Evolutionary conservation across 2,329 filamentous ascomycete genomes (phyloP), one percentile per base, ranked within the genome.

Genomic region (Akanthomyces dipterigenus): DNA sequence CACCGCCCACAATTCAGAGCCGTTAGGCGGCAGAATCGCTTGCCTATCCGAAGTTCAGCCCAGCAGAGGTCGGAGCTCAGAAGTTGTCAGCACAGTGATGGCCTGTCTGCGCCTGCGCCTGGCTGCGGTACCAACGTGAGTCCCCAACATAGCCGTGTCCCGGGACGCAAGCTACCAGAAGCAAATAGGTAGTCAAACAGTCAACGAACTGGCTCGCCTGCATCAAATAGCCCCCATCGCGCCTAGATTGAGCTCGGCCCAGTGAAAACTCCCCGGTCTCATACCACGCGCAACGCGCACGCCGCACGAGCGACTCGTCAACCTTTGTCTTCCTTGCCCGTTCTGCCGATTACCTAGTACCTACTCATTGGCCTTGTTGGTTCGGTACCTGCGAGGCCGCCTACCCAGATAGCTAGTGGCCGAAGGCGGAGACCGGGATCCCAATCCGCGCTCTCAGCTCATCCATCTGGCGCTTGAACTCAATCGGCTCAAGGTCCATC

Each of bases 41-140:
- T 16, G 38, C 24, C 38, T 46, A 55, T 20, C 57, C 57, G 49
- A 60, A 34, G 40, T 60, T 60, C 36, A 46, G 40, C 57, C 57
- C 14, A 26, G 3, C 20, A 26, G 18, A 36, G 20, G 3, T 48
- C 28, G 40, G n/a, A 55, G n/a, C n/a, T n/a, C n/a, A n/a, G n/a
- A n/a, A n/a, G 28, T 34, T 40, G 54, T 55, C 55, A 58, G 34
- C 34, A 18, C 18, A 48, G 46, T 36, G n/a, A 20, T 40, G 9
- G 55, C 53, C 53, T 55, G 38, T 56, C 42, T 54, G 50, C 50
- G 48, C 28, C 16, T 16, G 48, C 28, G 26, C 24, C n/a, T 24
- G 24, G 20, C n/a, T n/a, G n/a, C n/a, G n/a, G 22, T 12, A 2
- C 28, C 28, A 31, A 31, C 28, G 28, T 31, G 28, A 7, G 46